These are phyloP conservation scores for Blastobotrys malaysiensis DNA, from an alignment of 1,139 yeast species.

Conservation along the genomic window DNA sequence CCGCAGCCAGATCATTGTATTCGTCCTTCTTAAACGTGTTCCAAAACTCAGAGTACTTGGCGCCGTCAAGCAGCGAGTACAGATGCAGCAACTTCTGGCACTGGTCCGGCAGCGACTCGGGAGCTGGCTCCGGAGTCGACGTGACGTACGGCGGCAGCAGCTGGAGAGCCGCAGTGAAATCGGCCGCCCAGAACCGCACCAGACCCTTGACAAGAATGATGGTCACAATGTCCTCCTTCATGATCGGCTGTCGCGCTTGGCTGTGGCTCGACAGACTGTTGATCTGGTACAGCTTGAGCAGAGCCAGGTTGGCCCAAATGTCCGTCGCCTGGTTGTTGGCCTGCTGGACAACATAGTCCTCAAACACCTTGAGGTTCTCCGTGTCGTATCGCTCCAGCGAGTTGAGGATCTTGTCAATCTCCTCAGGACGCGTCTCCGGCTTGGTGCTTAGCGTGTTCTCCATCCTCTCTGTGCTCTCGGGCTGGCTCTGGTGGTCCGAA, in stretches of 20 bases:
- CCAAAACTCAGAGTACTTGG: conserved; percentile 38
- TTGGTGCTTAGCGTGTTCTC: conserved; percentile 29
- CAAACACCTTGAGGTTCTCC: conserved; percentile 40
- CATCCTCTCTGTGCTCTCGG: conserved; percentile 17
- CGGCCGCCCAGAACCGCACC: conserved; percentile 39
- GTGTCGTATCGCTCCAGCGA: conserved; percentile 43
- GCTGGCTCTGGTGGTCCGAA: conserved; percentile 2
- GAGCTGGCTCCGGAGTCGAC: conserved; percentile 16
- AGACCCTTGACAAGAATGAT: conserved; percentile 40
- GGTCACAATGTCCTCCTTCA: conserved; percentile 37
- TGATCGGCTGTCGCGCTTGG: not conserved
- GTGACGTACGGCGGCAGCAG: conserved; percentile 41
- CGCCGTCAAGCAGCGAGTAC: conserved; percentile 35
- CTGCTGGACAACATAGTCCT: conserved; percentile 40
- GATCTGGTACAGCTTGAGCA: conserved; percentile 41
- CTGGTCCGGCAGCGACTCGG: conserved; percentile 31
- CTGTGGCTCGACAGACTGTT: conserved; percentile 33
- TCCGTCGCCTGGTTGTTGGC: conserved; percentile 36
- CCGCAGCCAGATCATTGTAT: conserved; percentile 35
- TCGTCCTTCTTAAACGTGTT: conserved; percentile 32
- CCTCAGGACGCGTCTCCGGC: conserved; percentile 38
- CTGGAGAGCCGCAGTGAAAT: conserved; percentile 42
- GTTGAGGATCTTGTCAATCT: conserved; percentile 35
- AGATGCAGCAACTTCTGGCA: conserved; percentile 37
- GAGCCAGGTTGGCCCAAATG: conserved; percentile 42